A percentile compares a stretch with the other conserved stretches of the same genome.
phyloP scores from a whole-genome alignment of 164 flowering plant genomes.

The Vitis rupestris region DNA sequence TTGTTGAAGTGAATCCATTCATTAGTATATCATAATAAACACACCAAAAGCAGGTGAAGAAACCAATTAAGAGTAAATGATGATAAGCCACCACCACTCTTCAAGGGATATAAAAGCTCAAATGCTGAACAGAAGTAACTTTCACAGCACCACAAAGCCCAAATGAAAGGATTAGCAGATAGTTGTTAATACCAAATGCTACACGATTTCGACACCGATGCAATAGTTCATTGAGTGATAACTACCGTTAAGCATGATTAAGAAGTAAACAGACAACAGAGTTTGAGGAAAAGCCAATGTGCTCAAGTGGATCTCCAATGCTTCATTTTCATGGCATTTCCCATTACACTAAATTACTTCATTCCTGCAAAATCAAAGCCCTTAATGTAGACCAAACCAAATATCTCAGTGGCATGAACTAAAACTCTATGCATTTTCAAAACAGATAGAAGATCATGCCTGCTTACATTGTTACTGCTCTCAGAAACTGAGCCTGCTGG shows the following conservation, averaged over 20 bases:
- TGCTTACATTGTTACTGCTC: slow-evolving; percentile 30
- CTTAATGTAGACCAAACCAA: background rate
- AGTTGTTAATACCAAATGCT: no score
- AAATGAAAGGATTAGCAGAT: no score
- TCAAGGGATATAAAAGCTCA: no score
- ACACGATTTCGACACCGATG: no score
- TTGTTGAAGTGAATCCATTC: no score
- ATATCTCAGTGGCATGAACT: background rate
- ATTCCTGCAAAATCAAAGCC: background rate
- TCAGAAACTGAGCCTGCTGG: slow-evolving; percentile 33
- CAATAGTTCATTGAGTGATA: background rate
- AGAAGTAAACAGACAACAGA: background rate
- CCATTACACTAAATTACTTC: background rate
- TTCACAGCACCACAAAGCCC: no score
- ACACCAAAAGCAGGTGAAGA: no score
- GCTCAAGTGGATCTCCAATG: background rate
- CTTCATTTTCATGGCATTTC: background rate
- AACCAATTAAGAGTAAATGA: no score
- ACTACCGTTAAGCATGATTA: background rate
- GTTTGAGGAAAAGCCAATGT: background rate
- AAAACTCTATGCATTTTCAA: no score
- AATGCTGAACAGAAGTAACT: no score
- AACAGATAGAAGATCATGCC: background rate
- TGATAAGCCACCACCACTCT: no score
- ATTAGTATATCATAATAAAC: no score